Percentiles rank a stretch among this genome's conserved stretches.
phyloP scores from a whole-genome alignment of 495 filamentous ascomycete genomes.

The Bombardia bombarda region DNA sequence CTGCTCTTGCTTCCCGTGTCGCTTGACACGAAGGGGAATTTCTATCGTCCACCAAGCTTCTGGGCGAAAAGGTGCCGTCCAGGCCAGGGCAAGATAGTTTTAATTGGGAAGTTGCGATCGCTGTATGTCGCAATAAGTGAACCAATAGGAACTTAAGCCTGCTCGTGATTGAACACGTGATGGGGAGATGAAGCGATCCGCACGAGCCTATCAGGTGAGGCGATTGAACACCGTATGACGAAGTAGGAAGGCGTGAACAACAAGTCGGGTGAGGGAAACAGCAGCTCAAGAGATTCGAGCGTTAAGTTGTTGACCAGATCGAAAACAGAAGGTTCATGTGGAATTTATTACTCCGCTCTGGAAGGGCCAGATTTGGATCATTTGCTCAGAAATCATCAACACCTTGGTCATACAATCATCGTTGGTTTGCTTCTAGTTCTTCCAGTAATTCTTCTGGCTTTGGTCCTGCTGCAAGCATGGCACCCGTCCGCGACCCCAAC shows the following conservation, averaged over 20 bases:
- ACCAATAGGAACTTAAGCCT: no score
- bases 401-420: slow-evolving; percentile 16
- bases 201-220: slow-evolving; percentile 15
- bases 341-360: slow-evolving; percentile 16
- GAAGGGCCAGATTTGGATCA: slow-evolving; percentile 14
- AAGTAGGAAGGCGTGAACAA: slow-evolving; percentile 21
- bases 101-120: no score
- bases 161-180: no score
- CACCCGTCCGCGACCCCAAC: slow-evolving; percentile 70
- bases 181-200: no score
- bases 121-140: no score
- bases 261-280: not conserved
- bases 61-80: no score
- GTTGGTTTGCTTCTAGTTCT: slow-evolving; percentile 21
- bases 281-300: no score
- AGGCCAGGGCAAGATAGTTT: no score
- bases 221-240: slow-evolving; percentile 6
- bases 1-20: no score
- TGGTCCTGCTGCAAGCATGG: slow-evolving; percentile 47
- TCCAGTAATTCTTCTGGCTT: no score
- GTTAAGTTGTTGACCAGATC: not conserved
- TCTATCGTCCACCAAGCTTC: no score
- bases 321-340: slow-evolving; percentile 17
- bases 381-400: slow-evolving; percentile 7
- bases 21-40: no score